Evolutionary conservation across 805 yeast genomes (phyloP), one percentile per base, ranked within the genome.

Genomic region (Teunomyces panamensis): DNA sequence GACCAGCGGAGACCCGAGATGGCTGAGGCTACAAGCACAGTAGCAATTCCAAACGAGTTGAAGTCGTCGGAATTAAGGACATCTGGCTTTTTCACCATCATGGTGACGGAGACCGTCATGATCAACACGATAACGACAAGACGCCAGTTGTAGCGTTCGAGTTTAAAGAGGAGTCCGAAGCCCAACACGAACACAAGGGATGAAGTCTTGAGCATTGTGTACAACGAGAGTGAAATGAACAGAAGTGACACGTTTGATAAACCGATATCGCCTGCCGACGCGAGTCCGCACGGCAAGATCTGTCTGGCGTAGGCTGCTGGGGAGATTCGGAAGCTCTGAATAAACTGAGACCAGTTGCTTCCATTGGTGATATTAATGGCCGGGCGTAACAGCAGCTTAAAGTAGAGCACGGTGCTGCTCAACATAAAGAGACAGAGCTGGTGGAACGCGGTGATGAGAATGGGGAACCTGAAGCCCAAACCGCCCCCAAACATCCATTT

Each of bases 1-100:
- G 96, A 92, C 99, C 99, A 94, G 53, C 99, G 78, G 44, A 94
- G 70, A 0, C 99, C 99, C 11, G 94, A 84, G 69, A 89, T 78
- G 62, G 86, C 77, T 2, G 96, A 81, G 3, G 96, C 91, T 1
- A 79, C 68, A 27, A 94, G 68, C 1, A 92, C 97, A 26, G 90
- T 68, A 1, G 81, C 45, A 17, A 89, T 81, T 1, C 99, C 98
- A 1, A 84, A 9, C 32, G 52, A 59, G 47, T 48, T 66, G 49
- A 49, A 47, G 43, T 53, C 55, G 9, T 56, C 49, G 27, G 50
- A 28, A 64, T 45, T 59, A n/a, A 54, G 41, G 2, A 46, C 54
- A 5, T 56, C 54, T 34, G 60, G 54, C 11, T 52, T 57, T 58
- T 78, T 79, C 4, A 89, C 92, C 98, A 94, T 94, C 81, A 91